Base-by-base conservation (phyloP, 768 basidiomycete genomes). In the Pleurotus ostreatus region DNA sequence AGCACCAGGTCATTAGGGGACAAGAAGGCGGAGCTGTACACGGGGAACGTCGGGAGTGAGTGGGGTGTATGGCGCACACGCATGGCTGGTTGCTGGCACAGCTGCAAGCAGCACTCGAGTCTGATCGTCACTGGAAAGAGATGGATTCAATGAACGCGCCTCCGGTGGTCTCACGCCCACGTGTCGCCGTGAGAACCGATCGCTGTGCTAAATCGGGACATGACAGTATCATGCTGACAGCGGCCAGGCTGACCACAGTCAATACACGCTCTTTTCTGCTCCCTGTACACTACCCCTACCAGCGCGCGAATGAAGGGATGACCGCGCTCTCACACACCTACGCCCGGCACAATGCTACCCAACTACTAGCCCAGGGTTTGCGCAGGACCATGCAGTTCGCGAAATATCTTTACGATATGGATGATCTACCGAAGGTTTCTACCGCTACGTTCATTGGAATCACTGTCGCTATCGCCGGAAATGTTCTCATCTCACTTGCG, bases 401-500 rank as follows among this genome's bases (percentile, higher is more conserved):
- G 13, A 40, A 18, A 16, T 30, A 53, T 41, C 37, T 40, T 41
- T 30, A 53, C 51, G 51, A 53, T 23, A 53, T 53, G 51, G 51
- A 53, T 53, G 74, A 73, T 64, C 73, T 84, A 18, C 86, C 86
- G 25, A 72, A 77, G 62, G 68, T 90, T 52, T 81, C 78, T 15
- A 73, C 76, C 12, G 71, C 78, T 52, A 80, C 84, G 4, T 68
- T 80, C 63, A 84, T 92, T 55, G 95, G 95, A 13, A 95, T 98
- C 37, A 77, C 79, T 4, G 84, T 94, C 37, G 88, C 94, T 3
- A 81, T 96, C 55, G 75, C 79, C 6, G 94, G 94, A 30, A 96
- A 96, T 65, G 71, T 94, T 9, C 80, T 97, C 59, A 94, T 98
- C 59, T 91, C 89, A 8, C 79, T 95, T 20, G 95, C 93, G 13